These are phyloP conservation scores for Saturnispora sekii DNA, from an alignment of 805 yeast species.

Conservation along the genomic window DNA sequence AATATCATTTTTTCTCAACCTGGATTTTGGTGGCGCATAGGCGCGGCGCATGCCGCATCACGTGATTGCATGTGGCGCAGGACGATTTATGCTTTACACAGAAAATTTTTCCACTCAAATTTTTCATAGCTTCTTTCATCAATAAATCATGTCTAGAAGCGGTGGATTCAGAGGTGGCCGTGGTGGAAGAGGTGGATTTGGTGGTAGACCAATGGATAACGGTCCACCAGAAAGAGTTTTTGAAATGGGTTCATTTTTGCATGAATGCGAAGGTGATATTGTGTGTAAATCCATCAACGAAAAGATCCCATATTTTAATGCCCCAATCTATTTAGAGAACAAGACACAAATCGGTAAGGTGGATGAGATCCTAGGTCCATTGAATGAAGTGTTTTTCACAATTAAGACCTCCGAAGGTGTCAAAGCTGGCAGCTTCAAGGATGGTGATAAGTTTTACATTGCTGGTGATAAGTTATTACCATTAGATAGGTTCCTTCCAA, in stretches of 20 bases:
- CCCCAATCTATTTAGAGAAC: conserved; percentile 94
- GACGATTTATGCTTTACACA: too few species aligned
- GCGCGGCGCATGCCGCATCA: too few species aligned
- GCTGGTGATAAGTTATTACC: conserved; percentile 94
- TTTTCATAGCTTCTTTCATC: neutral
- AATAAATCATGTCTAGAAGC: conserved; percentile 48
- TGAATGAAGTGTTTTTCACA: conserved; percentile 96
- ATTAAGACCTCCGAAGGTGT: conserved; percentile 95
- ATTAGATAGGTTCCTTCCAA: conserved; percentile 92
- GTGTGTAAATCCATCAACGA: conserved; percentile 92
- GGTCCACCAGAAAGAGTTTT: conserved; percentile 96
- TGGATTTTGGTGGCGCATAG: too few species aligned
- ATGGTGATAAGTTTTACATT: conserved; percentile 92
- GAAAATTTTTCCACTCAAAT: too few species aligned
- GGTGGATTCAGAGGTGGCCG: conserved; percentile 66
- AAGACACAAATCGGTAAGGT: conserved; percentile 95
- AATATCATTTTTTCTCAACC: too few species aligned
- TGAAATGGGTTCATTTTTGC: conserved; percentile 90
- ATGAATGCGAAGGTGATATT: conserved; percentile 93
- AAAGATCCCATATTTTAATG: conserved; percentile 95
- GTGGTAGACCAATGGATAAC: conserved; percentile 60
- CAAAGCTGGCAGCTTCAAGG: conserved; percentile 85
- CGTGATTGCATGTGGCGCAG: too few species aligned
- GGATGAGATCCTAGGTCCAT: conserved; percentile 95
- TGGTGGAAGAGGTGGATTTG: conserved; percentile 58